phyloP scores from a whole-genome alignment of 495 filamentous ascomycete genomes.

The Aspergillus panamensis region DNA sequence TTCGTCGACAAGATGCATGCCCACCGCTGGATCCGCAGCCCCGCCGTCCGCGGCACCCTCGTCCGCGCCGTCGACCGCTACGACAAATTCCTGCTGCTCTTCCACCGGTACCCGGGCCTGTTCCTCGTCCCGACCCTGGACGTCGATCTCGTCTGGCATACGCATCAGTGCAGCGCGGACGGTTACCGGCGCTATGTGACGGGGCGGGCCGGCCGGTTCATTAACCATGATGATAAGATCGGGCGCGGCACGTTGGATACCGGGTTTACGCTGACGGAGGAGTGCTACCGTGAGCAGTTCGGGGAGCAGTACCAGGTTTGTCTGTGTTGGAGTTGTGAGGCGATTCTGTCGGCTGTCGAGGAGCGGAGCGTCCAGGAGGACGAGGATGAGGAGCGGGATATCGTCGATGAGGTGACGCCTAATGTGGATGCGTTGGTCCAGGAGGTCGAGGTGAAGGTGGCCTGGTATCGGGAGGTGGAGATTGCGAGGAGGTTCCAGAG shows the following conservation, averaged over 20 bases:
- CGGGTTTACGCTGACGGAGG: slow-evolving; percentile 1
- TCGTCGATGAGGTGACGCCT: background rate
- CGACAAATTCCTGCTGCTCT: slow-evolving; percentile 9
- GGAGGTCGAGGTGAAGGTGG: slow-evolving; percentile 1
- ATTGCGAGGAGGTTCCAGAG: slow-evolving; percentile 1
- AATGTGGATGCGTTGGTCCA: background rate
- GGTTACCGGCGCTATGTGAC: slow-evolving; percentile 6
- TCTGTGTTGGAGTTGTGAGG: slow-evolving; percentile 15
- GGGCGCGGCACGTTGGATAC: slow-evolving; percentile 4
- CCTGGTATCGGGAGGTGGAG: slow-evolving; percentile 3
- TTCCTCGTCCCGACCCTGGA: slow-evolving; percentile 15
- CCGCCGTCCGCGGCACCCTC: slow-evolving; percentile 4
- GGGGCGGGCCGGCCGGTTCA: slow-evolving; percentile 4
- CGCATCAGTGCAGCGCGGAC: slow-evolving; percentile 14
- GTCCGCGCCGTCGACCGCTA: slow-evolving; percentile 6
- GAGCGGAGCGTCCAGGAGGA: background rate
- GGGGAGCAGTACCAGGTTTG: slow-evolving; percentile 9
- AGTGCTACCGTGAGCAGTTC: background rate
- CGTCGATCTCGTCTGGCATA: slow-evolving; percentile 16
- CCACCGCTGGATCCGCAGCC: slow-evolving; percentile 15
- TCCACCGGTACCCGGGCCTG: slow-evolving; percentile 1
- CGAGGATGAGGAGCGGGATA: background rate
- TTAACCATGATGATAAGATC: slow-evolving; percentile 15
- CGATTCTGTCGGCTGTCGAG: slow-evolving; percentile 9
- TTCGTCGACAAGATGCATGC: slow-evolving; percentile 19